Evolutionary conservation across 2,329 filamentous ascomycete genomes (phyloP).

Genomic region (Teratosphaeria gauchensis): DNA sequence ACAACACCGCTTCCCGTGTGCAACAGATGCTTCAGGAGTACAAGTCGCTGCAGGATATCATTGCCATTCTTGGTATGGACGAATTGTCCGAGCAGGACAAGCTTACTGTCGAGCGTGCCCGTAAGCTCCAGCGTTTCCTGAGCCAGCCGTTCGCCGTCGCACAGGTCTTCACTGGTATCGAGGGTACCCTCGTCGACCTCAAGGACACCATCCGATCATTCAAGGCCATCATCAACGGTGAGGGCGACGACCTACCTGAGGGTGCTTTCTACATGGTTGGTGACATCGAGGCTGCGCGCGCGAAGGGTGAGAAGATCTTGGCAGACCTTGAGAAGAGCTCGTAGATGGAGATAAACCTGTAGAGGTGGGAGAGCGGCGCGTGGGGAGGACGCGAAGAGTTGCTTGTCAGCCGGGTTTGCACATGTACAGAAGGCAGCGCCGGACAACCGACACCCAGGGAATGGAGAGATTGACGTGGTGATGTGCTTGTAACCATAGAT

Average conservation of each 20-base stretch:
- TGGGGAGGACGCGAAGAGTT: slow-evolving; percentile 1
- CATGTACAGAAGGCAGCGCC: slow-evolving; percentile 6
- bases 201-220: slow-evolving; percentile 98
- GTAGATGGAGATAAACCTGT: slow-evolving; percentile 3
- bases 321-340: slow-evolving; percentile 64
- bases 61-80: slow-evolving; percentile 99
- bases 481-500: slow-evolving; percentile 14
- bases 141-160: slow-evolving; percentile 94
- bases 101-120: slow-evolving; percentile 99
- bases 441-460: neutral
- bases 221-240: slow-evolving; percentile 92
- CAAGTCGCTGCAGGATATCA: slow-evolving; percentile 99
- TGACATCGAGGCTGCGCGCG: slow-evolving; percentile 81
- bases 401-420: slow-evolving; percentile 1
- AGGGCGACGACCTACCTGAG: slow-evolving; percentile 93
- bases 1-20: slow-evolving; percentile 85
- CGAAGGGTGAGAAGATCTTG: slow-evolving; percentile 99
- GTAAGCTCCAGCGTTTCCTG: slow-evolving; percentile 99
- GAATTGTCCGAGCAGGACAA: slow-evolving; percentile 98
- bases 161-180: slow-evolving; percentile 81
- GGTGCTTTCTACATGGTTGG: slow-evolving; percentile 98
- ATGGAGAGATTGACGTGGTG: neutral
- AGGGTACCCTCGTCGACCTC: slow-evolving; percentile 92
- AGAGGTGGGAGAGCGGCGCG: neutral
- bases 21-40: slow-evolving; percentile 99